Base-by-base conservation (phyloP, 2,329 filamentous ascomycete species). In the Hypoxylon sp. region DNA sequence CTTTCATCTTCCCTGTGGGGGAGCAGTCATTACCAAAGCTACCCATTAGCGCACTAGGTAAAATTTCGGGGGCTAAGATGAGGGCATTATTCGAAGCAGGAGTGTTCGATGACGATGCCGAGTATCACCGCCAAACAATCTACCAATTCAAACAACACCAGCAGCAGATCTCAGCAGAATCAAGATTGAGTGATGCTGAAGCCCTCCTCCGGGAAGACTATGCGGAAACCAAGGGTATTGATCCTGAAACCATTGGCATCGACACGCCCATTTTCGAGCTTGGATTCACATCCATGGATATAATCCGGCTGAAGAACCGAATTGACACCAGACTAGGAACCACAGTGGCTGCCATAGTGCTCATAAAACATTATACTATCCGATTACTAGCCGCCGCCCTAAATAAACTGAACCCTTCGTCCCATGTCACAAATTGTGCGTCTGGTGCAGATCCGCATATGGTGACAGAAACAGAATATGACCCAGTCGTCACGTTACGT, bases 401-500 rank as follows among this genome's bases (percentile, higher is more conserved):
- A 4, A 21, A 34, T 25, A 5, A 48, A 50, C 14, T 30, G 28
- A 30, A 30, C 28, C 6, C 28, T 30, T 30, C 28, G 6, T 9
- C 28, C 5, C 5, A 7, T 30, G 28, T 1, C 6, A 30, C 28
- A 7, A 30, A 30, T 30, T 5, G 28, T 7, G 9, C 28, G 9
- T 30, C 28, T 30, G 28, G 6, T 30, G 28, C 28, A 30, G 28
- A 30, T 30, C 28, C 28, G 2, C 28, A 30, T 2, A 30, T 7
- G 6, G 28, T 30, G 28, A 30, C 28, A 7, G 28, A 30, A 30
- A 30, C 28, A 6, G 28, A 30, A 7, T 63, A 63, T 60, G 56
- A 66, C 46, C 49, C 58, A 1, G 43, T 65, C 14, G 75, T 84
- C 2, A 69, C 74, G 0, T 60, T 86, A 0, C 75, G 70, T 1